Base-by-base conservation (phyloP, 495 filamentous ascomycete species). In the Penicillium robsamsonii region DNA sequence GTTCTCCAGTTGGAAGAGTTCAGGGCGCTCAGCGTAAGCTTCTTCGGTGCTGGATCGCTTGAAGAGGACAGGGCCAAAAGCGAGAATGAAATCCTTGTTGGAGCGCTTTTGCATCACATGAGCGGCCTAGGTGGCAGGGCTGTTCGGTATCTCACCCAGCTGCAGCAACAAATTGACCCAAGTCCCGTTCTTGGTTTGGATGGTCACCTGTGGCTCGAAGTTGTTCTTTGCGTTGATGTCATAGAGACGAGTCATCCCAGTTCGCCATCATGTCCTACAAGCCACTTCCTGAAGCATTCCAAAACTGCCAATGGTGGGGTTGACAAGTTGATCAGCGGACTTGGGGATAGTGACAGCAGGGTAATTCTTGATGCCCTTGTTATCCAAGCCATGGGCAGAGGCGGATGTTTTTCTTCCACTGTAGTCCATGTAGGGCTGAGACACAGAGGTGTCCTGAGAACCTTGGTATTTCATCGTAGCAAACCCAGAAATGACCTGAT, bases 71-170 rank as follows among this genome's bases (percentile, higher is more conserved):
- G 37, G 51, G 11, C 75, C 78, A 31, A 60, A 50, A 18, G 80
- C 81, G 33, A 83, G 74, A 35, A 76, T 59, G 56, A 67, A 81
- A 27, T 60, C 74, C 55, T 81, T 81, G 67, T 75, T 82, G 48
- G 72, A 72, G 62, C 83, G 81, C 66, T 83, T 83, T 69, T 84
- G 81, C 61, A 84, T 78, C 0, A 76, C 70, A 50, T 84, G 82
- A 10, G 74, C 66, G 2, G 74, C 70, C 57, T 80, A 73, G 15
- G 58, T 59, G 0, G 52, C 49, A 13, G 37, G 46, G 0, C 59
- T 55, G 33, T 59, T 31, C 6, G 56, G 56, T 53, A 65, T 62
- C 12, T 46, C 48, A 15, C 53, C 59, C 2, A 76, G 64, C 38
- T 73, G 62, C 38, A 82, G 62, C 45, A 84, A 60, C 3, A 84